Conservation (phyloP, 1,284 basidiomycete genomes). For the Pyrrhoderma lamaoense region DNA sequence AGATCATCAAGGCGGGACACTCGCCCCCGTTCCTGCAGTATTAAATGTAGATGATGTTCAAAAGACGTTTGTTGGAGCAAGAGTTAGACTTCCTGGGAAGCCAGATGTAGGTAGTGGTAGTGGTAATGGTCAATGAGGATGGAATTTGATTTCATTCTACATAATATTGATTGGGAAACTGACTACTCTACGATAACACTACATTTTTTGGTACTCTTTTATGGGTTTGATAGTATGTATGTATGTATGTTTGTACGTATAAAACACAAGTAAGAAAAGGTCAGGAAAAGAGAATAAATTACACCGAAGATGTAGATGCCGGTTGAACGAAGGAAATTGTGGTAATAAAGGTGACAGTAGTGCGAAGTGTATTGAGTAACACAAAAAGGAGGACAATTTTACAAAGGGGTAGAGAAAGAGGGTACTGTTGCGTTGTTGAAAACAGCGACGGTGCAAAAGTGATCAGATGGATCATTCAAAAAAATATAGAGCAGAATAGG, state of each 20-base stretch:
- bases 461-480: too few species aligned
- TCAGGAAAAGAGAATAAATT: slow-evolving; percentile 9
- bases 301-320: slow-evolving; percentile 10
- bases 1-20: slow-evolving; percentile 49
- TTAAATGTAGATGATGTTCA: not conserved
- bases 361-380: not conserved
- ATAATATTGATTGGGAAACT: too few species aligned
- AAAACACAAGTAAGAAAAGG: not conserved
- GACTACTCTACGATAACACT: too few species aligned
- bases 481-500: not conserved
- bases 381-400: not conserved
- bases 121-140: too few species aligned
- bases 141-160: too few species aligned
- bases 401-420: slow-evolving; percentile 14
- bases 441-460: slow-evolving; percentile 20
- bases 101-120: slow-evolving; percentile 4
- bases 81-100: slow-evolving; percentile 21
- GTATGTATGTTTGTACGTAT: not conserved
- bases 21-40: slow-evolving; percentile 24
- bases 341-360: not conserved
- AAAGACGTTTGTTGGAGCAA: slow-evolving; percentile 17
- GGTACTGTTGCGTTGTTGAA: slow-evolving; percentile 27
- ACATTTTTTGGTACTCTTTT: not conserved
- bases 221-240: not conserved
- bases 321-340: slow-evolving; percentile 7